These are phyloP conservation scores for Fusarium denticulatum DNA, from an alignment of 2,329 filamentous ascomycete species.

Conservation along the genomic window DNA sequence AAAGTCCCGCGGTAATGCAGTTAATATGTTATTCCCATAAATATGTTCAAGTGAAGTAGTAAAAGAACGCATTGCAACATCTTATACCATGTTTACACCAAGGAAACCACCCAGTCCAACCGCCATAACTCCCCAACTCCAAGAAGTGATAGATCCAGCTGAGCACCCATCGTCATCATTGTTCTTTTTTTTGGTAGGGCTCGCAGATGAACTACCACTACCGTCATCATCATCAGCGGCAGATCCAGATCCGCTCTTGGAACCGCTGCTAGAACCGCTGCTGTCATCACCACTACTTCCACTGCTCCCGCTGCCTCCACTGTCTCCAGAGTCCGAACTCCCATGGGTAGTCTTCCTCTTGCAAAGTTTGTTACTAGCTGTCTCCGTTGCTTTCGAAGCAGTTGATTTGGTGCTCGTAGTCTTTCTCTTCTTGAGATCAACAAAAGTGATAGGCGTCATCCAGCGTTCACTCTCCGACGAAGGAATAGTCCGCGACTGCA, in stretches of 20 bases:
- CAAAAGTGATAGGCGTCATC: conserved; percentile 38
- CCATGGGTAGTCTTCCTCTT: conserved; percentile 10
- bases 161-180: conserved; percentile 14
- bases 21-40: not conserved
- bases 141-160: not conserved
- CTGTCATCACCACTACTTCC: not conserved
- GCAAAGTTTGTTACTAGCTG: not conserved
- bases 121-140: conserved; percentile 10
- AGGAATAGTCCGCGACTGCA: conserved; percentile 1
- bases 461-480: conserved; percentile 20
- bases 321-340: not conserved
- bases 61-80: not conserved
- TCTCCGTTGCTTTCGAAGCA: not conserved
- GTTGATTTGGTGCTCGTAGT: not conserved
- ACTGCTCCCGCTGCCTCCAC: not conserved
- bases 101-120: conserved; percentile 11
- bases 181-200: not conserved
- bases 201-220: not conserved
- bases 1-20: not conserved
- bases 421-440: conserved; percentile 22
- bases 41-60: not conserved
- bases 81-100: not conserved
- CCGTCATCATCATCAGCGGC: not conserved
- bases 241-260: not conserved
- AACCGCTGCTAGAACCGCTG: not conserved